Conservation (phyloP, 2,329 filamentous ascomycete species). For the Aspergillus latus region DNA sequence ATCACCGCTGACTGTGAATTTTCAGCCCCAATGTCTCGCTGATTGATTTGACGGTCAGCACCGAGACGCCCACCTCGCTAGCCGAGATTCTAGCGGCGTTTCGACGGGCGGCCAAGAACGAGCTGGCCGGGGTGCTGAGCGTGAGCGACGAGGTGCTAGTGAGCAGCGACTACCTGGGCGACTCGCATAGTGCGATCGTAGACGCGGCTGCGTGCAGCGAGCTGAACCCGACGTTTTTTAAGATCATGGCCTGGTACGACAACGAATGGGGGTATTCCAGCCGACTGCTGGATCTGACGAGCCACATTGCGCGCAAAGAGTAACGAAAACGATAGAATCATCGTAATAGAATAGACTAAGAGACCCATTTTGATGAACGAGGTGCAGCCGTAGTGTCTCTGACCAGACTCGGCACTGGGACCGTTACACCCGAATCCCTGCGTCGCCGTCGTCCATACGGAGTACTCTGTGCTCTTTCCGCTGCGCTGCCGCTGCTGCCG, state of each 20-base stretch:
- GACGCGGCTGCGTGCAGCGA: slow-evolving; percentile 93
- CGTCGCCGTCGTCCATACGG: too few relatives aligned
- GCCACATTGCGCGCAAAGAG: slow-evolving; percentile 20
- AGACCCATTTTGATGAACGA: too few relatives aligned
- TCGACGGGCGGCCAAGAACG: slow-evolving; percentile 43
- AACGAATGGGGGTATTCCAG: slow-evolving; percentile 97
- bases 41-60: slow-evolving; percentile 83
- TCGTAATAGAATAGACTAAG: too few relatives aligned
- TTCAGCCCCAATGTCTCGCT: slow-evolving; percentile 78
- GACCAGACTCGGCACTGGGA: too few relatives aligned
- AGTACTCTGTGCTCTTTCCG: too few relatives aligned
- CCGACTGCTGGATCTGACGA: slow-evolving; percentile 70
- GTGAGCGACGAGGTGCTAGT: slow-evolving; percentile 92
- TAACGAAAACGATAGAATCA: background rate
- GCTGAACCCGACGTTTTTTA: slow-evolving; percentile 82
- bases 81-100: slow-evolving; percentile 27
- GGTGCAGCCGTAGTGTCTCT: too few relatives aligned
- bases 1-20: background rate
- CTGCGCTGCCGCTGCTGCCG: too few relatives aligned
- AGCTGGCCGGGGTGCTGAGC: slow-evolving; percentile 65
- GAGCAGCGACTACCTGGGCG: slow-evolving; percentile 82
- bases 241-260: slow-evolving; percentile 91
- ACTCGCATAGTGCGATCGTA: slow-evolving; percentile 86
- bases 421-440: too few relatives aligned
- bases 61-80: slow-evolving; percentile 68